Evolutionary conservation across 23 red algal genomes (phyloP), one percentile per base, ranked within the genome.

Genomic region (Cyanidium caldarium): DNA sequence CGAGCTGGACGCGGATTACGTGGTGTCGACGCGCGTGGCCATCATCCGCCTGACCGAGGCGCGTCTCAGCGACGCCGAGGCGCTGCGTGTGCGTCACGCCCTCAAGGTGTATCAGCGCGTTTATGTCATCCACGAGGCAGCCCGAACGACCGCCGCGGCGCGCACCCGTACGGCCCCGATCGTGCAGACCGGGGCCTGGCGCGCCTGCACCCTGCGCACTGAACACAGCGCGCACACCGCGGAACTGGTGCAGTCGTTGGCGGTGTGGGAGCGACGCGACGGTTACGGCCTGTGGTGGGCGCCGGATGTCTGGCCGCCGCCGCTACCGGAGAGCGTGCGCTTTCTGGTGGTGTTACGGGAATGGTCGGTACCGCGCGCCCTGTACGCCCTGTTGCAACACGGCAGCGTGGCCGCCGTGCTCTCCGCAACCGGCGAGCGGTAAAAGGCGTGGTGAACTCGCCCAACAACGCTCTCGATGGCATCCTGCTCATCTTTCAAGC

Each of bases 201-300:
- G n/a, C n/a, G 23, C 23, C 7, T 10, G 7, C 3, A 10, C 31
- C 13, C 51, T 61, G 7, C 51, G 51, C 23, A 28, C n/a, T 25
- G 31, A 5, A 10, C n/a, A 28, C 5, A 61, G 19, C 23, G 23
- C 13, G 5, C 51, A 61, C n/a, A 25, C 51, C 7, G 51, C 51
- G 23, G 13, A 61, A 61, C 51, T 16, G 10, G 31, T 61, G n/a
- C 19, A 10, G 7, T 16, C 19, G n/a, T 28, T 61, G 19, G 51
- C 51, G 51, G 3, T 12, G 7, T 5, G 7, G 7, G 51, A 61
- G 23, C 51, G 31, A 16, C 7, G 23, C 19, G 7, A 28, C 51
- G 51, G 51, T 61, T 61, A 61, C 51, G 51, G 51, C 7, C 51
- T 61, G n/a, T 16, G 7, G 7, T 61, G 51, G 51, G 51, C 31